Percentiles rank a stretch among this genome's conserved stretches.
Evolutionary conservation across 225 moss, liverwort and hornwort genomes (phyloP).

Genomic region (Climacium dendroides): DNA sequence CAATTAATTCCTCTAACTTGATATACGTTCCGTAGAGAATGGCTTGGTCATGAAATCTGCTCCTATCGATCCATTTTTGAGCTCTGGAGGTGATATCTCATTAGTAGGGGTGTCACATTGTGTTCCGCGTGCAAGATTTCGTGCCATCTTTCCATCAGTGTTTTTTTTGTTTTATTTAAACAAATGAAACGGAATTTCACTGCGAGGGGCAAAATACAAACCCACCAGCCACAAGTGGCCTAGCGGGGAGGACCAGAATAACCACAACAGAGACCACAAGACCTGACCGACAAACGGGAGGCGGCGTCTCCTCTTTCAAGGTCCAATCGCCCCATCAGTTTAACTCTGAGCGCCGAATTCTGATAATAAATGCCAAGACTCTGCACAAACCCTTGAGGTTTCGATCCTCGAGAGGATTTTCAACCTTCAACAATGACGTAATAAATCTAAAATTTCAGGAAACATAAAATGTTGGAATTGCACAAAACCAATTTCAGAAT

Average conservation of each 20-base stretch:
- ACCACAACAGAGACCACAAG: too few species aligned
- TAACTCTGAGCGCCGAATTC: not conserved
- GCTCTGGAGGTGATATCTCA: not conserved
- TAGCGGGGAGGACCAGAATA: too few species aligned
- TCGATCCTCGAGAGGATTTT: not conserved
- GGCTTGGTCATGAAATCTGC: not conserved
- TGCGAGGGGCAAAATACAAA: too few species aligned
- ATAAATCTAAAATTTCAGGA: not conserved
- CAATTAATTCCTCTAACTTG: not conserved
- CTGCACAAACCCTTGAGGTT: not conserved
- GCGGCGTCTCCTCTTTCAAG: too few species aligned
- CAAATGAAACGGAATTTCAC: too few species aligned
- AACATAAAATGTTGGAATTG: not conserved
- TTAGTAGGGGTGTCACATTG: not conserved
- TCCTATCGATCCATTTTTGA: not conserved
- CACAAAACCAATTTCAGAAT: not conserved
- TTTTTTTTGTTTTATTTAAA: too few species aligned
- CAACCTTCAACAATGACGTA: not conserved
- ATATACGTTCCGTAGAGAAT: too few species aligned
- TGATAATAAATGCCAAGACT: not conserved
- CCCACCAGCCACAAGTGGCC: too few species aligned
- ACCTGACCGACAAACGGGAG: too few species aligned
- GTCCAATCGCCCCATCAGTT: not conserved
- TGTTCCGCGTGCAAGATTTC: not conserved
- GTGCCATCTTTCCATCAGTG: not conserved